Evolutionary conservation across 2,329 filamentous ascomycete genomes (phyloP), one percentile per base, ranked within the genome.

Genomic region (Cladophialophora bantiana): DNA sequence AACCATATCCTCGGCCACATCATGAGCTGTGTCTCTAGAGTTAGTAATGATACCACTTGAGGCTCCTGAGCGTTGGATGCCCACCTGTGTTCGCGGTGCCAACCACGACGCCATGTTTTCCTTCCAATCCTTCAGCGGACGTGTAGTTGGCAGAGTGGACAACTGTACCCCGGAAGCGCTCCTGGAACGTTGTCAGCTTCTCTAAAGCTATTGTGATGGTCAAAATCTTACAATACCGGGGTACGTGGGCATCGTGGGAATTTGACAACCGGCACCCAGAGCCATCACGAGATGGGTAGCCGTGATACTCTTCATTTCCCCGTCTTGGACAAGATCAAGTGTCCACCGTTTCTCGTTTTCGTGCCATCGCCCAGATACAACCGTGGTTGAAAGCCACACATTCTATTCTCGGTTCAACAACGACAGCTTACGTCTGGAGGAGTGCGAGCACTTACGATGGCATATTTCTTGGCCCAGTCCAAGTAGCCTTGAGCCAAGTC

Each of bases 1-100:
- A 40, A 77, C 75, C 76, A 83, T 83, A 70, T 84, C 81, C 70
- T 83, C 78, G 2, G 82, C 80, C 31, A 83, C 77, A 71, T 84
- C 82, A 72, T 84, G 81, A 0, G 72, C 72, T 1, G 80, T 82
- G 26, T 36, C 6, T 3, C 34, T 26, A 2, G 9, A 32, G 40
- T 62, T 7, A 34, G 42, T 62, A 10, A 53, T 15, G 7, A 4
- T 34, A 31, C 26, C 20, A 60, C 32, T 59, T 6, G 55, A 42
- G 35, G 5, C 18, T 60, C 13, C 18, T 32, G 15, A n/a, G 10
- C 7, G 26, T 26, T 50, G 20, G 7, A 50, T 50, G 6, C 45
- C 20, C 20, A 54, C 59, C 72, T 0, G 81, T 83, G 68, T 84
- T 84, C 62, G 79, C 83, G 31, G 78, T 79, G 31, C 83, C 82